Conservation (phyloP, 2,329 filamentous ascomycete genomes). For the Gremmenia infestans region DNA sequence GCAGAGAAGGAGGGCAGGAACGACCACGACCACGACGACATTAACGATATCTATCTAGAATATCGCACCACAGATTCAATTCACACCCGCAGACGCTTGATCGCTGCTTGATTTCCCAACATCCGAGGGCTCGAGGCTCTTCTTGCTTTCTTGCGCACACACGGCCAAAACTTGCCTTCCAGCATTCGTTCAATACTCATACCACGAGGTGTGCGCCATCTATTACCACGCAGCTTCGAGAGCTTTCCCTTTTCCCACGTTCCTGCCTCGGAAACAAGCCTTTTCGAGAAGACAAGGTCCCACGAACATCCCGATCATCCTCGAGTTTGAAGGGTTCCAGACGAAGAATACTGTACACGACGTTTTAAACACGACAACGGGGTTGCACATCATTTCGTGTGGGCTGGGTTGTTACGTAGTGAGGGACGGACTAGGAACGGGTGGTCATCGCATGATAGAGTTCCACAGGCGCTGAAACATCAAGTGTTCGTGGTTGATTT, state of each 20-base stretch:
- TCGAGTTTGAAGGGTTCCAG: neutral
- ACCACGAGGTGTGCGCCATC: neutral
- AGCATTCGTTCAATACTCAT: neutral
- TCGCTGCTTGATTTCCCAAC: slow-evolving; percentile 22
- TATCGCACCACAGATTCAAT: neutral
- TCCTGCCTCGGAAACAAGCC: neutral
- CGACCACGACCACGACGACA: neutral
- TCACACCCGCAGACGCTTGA: slow-evolving; percentile 13
- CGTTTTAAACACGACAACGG: slow-evolving; percentile 1
- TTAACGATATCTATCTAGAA: neutral
- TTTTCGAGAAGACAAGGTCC: neutral
- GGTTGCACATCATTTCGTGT: slow-evolving; percentile 1
- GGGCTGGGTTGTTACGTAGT: slow-evolving; percentile 1
- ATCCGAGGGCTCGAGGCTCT: slow-evolving; percentile 21
- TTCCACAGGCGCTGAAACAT: slow-evolving; percentile 27
- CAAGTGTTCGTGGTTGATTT: slow-evolving; percentile 28
- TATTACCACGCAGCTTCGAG: neutral
- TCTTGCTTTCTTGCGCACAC: slow-evolving; percentile 1
- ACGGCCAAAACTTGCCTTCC: neutral
- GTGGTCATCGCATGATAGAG: slow-evolving; percentile 25
- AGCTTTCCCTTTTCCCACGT: neutral
- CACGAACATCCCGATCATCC: neutral
- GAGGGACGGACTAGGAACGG: slow-evolving; percentile 5
- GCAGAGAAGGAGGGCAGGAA: neutral
- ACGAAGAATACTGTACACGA: neutral